A percentile compares a stretch with the other conserved stretches of the same genome.
Conservation (phyloP, 2,329 filamentous ascomycete species). For the Fusarium haematococcum region DNA sequence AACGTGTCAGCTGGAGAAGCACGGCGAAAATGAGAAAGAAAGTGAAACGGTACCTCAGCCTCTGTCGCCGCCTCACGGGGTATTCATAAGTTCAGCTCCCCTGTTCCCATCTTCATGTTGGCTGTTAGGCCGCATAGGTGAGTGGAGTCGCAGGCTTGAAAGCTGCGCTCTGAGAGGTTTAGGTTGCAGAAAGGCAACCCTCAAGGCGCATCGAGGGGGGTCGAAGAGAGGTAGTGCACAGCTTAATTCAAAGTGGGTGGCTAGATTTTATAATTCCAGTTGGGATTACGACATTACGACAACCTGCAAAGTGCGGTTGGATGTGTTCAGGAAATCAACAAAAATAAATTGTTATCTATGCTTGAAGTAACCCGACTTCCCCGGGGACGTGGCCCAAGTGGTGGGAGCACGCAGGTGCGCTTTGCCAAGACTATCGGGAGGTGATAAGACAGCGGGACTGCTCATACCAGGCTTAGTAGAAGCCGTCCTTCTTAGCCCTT, state of each 20-base stretch:
- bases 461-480: no score
- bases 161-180: neutral
- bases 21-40: neutral
- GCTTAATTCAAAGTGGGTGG: neutral
- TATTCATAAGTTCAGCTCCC: neutral
- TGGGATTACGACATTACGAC: neutral
- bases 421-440: neutral
- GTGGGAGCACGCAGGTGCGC: no score
- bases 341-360: no score
- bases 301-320: no score
- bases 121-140: neutral
- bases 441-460: no score
- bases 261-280: neutral
- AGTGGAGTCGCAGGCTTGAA: neutral
- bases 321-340: no score
- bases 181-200: neutral
- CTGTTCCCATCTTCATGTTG: neutral
- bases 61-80: no score
- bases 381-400: no score
- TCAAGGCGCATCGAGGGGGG: neutral
- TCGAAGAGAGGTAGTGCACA: neutral
- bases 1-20: neutral
- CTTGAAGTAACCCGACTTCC: neutral
- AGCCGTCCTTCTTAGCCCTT: neutral
- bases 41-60: fast-evolving